Evolutionary conservation across 106 monocot species (phyloP).

Genomic region (Amphibolis antarctica): DNA sequence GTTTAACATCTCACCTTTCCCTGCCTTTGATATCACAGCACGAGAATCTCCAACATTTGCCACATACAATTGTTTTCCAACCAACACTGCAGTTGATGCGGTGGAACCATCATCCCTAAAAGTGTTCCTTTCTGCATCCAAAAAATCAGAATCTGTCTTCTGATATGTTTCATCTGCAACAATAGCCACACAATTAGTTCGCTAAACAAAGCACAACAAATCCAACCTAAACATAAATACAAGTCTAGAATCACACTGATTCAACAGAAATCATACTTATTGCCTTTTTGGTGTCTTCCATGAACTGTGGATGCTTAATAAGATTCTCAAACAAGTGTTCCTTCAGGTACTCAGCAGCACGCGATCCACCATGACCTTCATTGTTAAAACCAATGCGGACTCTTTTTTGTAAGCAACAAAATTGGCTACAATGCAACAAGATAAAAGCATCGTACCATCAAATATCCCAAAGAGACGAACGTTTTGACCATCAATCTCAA

Average conservation of each 20-base stretch:
- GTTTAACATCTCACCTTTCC: constrained; percentile 41
- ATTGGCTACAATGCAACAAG: not conserved
- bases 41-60: constrained; percentile 99
- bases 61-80: constrained; percentile 78
- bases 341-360: constrained; percentile 92
- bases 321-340: constrained; percentile 87
- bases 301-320: constrained; percentile 70
- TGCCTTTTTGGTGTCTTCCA: constrained; percentile 67
- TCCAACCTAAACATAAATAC: not conserved
- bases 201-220: too few species aligned
- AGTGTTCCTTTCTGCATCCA: constrained; percentile 57
- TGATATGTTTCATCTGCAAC: constrained; percentile 69
- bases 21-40: constrained; percentile 73
- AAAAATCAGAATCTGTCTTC: constrained; percentile 76
- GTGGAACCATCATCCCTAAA: constrained; percentile 93
- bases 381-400: not conserved
- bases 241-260: not conserved
- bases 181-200: not conserved
- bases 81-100: constrained; percentile 76
- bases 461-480: constrained; percentile 77
- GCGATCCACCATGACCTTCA: constrained; percentile 85
- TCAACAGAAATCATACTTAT: constrained; percentile 35
- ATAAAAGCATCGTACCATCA: constrained; percentile 48
- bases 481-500: constrained; percentile 36
- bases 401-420: not conserved